These are phyloP conservation scores for Haplosporangium sp. DNA, from an alignment of 371 early-diverging fungal species.

Conservation along the genomic window DNA sequence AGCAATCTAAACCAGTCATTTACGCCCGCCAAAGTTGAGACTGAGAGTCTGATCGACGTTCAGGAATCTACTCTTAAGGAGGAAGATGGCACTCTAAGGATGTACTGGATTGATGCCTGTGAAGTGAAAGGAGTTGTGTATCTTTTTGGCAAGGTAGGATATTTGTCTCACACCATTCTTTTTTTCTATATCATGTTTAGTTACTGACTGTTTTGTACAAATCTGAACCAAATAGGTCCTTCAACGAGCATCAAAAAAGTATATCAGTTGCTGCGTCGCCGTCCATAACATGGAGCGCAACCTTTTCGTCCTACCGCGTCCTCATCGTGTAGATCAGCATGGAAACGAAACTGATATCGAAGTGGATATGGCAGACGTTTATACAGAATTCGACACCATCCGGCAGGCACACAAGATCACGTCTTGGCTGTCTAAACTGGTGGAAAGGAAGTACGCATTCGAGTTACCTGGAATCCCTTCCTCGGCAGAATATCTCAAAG, in stretches of 20 bases:
- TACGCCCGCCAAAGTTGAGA: constrained; percentile 12
- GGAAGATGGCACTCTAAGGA: constrained; percentile 67
- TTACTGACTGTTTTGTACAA: not conserved
- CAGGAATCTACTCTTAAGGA: constrained; percentile 61
- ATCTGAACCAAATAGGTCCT: constrained; percentile 50
- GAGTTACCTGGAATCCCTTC: constrained; percentile 88
- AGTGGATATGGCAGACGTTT: constrained; percentile 76
- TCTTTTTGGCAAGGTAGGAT: constrained; percentile 89
- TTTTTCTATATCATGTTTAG: not conserved
- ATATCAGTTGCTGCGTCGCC: constrained; percentile 85
- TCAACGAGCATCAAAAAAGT: constrained; percentile 61
- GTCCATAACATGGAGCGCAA: constrained; percentile 89
- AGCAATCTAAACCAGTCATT: constrained; percentile 31
- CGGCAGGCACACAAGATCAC: constrained; percentile 67
- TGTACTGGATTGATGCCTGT: constrained; percentile 96
- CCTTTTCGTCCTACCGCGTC: constrained; percentile 88
- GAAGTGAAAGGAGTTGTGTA: constrained; percentile 88
- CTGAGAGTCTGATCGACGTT: constrained; percentile 14
- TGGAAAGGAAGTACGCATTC: constrained; percentile 92
- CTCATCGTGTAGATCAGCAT: constrained; percentile 60
- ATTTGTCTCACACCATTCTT: not conserved
- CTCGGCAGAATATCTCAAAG: constrained; percentile 87
- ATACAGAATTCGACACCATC: constrained; percentile 77
- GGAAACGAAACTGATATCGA: constrained; percentile 68
- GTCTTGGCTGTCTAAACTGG: constrained; percentile 69